Conservation (phyloP, 257 asterid species). For the Nicotiana tabacum region DNA sequence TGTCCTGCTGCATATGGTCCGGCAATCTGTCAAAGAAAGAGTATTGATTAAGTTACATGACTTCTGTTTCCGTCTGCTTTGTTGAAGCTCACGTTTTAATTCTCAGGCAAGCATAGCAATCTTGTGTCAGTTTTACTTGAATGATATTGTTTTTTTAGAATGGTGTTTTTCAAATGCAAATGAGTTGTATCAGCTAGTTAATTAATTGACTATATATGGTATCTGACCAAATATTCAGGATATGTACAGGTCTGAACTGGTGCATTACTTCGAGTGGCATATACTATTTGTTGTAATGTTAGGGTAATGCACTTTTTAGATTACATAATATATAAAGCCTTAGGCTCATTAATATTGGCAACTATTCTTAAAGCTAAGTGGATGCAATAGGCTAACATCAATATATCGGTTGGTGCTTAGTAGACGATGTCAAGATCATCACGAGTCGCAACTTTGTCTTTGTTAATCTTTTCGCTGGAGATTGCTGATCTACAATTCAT, state of each 20-base stretch:
- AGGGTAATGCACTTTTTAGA: neutral
- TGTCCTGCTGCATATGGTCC: neutral
- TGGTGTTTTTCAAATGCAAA: neutral
- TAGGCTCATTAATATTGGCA: neutral
- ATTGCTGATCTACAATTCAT: neutral
- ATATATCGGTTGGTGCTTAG: neutral
- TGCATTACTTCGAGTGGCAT: neutral
- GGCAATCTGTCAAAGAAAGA: neutral
- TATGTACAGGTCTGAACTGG: neutral
- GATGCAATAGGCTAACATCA: neutral
- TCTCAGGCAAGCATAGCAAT: neutral
- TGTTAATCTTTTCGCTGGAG: neutral
- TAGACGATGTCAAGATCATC: neutral
- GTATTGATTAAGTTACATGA: neutral
- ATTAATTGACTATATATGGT: neutral
- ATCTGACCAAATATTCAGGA: neutral
- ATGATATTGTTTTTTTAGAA: neutral
- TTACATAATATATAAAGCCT: neutral
- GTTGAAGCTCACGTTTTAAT: neutral
- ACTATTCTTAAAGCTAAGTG: neutral
- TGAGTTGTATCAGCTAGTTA: neutral
- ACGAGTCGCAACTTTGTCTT: neutral
- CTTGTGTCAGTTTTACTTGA: neutral
- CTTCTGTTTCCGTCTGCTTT: neutral
- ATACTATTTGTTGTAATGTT: neutral